Evolutionary conservation across 345 rosid species (phyloP).

Genomic region (Anacardium occidentale): DNA sequence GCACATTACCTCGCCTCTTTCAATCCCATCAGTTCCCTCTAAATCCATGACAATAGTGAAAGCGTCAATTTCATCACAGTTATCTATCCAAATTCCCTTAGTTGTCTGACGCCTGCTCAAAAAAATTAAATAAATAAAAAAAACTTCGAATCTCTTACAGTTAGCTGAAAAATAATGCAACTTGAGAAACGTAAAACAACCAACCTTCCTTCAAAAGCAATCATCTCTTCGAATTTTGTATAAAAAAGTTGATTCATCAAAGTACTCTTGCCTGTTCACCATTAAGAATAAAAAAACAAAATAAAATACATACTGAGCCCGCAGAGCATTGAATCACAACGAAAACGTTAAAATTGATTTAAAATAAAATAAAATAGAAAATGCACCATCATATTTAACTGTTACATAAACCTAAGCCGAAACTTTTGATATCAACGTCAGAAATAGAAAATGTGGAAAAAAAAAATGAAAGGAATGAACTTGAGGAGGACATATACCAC

Average conservation of each 20-base stretch:
- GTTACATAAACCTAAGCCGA: too few species aligned
- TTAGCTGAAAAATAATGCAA: not conserved
- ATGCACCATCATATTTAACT: too few species aligned
- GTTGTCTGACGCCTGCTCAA: slow-evolving; percentile 74
- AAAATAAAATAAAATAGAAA: not conserved
- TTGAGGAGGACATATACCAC: slow-evolving; percentile 37
- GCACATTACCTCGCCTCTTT: slow-evolving; percentile 69
- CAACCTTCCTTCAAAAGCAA: slow-evolving; percentile 71
- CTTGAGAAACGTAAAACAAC: slow-evolving; percentile 8
- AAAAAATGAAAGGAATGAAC: not conserved
- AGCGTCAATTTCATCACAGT: slow-evolving; percentile 62
- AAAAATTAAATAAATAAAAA: not conserved
- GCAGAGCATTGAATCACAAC: not conserved
- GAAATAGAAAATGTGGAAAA: not conserved
- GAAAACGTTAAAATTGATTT: not conserved
- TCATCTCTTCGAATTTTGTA: slow-evolving; percentile 79
- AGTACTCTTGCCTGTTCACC: slow-evolving; percentile 63
- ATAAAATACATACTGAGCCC: too few species aligned
- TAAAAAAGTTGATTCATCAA: slow-evolving; percentile 69
- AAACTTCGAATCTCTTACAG: not conserved
- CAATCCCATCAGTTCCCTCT: slow-evolving; percentile 84
- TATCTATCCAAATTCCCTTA: slow-evolving; percentile 77
- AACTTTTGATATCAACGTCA: too few species aligned
- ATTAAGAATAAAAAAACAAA: not conserved
- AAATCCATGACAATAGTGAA: slow-evolving; percentile 73